phyloP scores from a whole-genome alignment of 768 basidiomycete species.

The Mycena galopus region DNA sequence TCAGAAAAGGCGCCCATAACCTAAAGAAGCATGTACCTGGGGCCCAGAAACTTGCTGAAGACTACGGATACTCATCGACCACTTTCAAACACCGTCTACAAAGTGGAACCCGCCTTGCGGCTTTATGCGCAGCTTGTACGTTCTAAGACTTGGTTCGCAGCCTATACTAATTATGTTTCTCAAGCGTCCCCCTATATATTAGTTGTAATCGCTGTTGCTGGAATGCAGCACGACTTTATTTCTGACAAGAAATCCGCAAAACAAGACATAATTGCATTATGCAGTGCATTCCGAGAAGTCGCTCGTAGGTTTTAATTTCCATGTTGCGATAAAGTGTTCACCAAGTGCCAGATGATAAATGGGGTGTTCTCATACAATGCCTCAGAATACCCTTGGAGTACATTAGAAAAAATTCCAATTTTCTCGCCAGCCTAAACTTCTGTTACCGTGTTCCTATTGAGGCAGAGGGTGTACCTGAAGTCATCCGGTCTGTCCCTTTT shows the following conservation, averaged over 20 bases:
- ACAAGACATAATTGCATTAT: background rate
- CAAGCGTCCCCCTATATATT: background rate
- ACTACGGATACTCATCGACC: no score
- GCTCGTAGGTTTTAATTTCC: background rate
- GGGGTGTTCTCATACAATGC: background rate
- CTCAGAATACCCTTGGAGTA: background rate
- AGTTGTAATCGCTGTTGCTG: background rate
- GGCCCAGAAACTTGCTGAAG: no score
- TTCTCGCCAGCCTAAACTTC: background rate
- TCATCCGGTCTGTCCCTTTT: background rate
- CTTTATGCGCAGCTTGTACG: background rate
- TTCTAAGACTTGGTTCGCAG: background rate
- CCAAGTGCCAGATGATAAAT: background rate
- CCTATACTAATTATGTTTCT: background rate
- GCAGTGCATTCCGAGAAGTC: background rate
- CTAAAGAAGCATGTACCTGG: background rate
- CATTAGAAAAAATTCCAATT: background rate
- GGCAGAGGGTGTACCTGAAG: no score
- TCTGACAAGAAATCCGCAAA: background rate
- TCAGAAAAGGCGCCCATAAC: background rate
- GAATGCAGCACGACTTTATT: background rate
- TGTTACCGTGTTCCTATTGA: background rate
- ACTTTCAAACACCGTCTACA: no score
- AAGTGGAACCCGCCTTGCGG: no score
- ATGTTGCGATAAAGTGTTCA: background rate